Base-by-base conservation (phyloP, 1,284 basidiomycete species). In the Trichosporon faecale region DNA sequence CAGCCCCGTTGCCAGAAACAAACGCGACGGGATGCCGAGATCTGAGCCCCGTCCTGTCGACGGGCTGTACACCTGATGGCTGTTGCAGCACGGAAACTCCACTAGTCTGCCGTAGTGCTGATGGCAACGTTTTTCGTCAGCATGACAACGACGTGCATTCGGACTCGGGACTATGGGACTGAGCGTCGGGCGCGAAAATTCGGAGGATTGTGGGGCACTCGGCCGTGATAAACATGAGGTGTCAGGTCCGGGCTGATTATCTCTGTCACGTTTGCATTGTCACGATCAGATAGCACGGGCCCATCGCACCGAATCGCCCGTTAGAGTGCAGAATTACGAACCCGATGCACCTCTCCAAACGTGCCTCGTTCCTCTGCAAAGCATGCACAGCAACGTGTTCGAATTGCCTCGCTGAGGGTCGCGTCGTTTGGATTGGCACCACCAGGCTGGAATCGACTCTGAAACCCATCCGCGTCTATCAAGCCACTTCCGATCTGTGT, bases 131-230 rank as follows among this genome's bases (percentile, higher is more conserved):
- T 25, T 8, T 7, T 60, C 27, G 5, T 25, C 16, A 5, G 16
- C 55, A 31, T 29, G 21, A 60, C 25, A 14, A 60, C 55, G 21
- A 14, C 25, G 21, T 18, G 57, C 27, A 61, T 61, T 61, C 57
- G 57, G 57, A 61, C 55, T 60, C 25, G 49, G 18, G 49, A 11
- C 6, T 2, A 9, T n/a, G 49, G 49, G 49, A 21, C 18, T 9
- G 49, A 25, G 49, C 8, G 11, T 25, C 49, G 49, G 23, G 23
- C 49, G 21, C 23, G 21, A 12, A 9, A 52, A 25, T 25, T 52
- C 49, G 49, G 49, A 52, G 49, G 49, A 52, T 52, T 52, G 23
- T 52, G n/a, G 49, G 49, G n/a, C 49, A 52, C 49, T 23, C 49
- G 23, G 9, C n/a, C 23, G 49, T 18, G 49, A 52, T 52, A 52